Conservation (phyloP, 2,329 filamentous ascomycete genomes). For the Phialophora expanda region DNA sequence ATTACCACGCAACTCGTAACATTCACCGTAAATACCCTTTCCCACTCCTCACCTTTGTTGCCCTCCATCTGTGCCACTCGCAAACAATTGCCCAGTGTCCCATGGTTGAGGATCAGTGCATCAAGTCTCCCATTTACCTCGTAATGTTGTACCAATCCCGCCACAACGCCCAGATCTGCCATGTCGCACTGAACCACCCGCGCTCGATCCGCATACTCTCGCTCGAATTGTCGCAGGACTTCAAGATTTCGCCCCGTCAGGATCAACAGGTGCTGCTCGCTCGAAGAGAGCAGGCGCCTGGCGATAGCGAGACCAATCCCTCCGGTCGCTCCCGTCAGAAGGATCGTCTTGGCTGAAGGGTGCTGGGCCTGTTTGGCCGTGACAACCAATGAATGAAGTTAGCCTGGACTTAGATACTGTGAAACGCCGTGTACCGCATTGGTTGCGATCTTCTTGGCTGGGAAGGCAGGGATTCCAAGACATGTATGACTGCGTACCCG, state of each 20-base stretch:
- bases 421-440: background rate
- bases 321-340: conserved; percentile 70
- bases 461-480: background rate
- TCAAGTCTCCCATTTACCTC: conserved; percentile 74
- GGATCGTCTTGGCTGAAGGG: conserved; percentile 51
- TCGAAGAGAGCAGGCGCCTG: conserved; percentile 61
- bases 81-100: conserved; percentile 75
- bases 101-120: conserved; percentile 86
- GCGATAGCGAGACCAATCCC: conserved; percentile 67
- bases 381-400: background rate
- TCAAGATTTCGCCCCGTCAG: conserved; percentile 62
- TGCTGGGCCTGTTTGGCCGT: conserved; percentile 19
- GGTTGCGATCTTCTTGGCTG: background rate
- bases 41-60: conserved; percentile 69
- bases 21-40: conserved; percentile 77
- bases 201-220: conserved; percentile 60
- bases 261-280: conserved; percentile 61
- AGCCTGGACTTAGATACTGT: background rate
- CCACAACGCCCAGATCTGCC: conserved; percentile 59
- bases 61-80: conserved; percentile 70
- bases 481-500: conserved; percentile 13
- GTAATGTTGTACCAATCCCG: conserved; percentile 68
- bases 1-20: conserved; percentile 82
- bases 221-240: conserved; percentile 60
- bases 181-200: conserved; percentile 64